These are phyloP conservation scores for Apium graveolens DNA, from an alignment of 129 eudicot species.

Conservation along the genomic window DNA sequence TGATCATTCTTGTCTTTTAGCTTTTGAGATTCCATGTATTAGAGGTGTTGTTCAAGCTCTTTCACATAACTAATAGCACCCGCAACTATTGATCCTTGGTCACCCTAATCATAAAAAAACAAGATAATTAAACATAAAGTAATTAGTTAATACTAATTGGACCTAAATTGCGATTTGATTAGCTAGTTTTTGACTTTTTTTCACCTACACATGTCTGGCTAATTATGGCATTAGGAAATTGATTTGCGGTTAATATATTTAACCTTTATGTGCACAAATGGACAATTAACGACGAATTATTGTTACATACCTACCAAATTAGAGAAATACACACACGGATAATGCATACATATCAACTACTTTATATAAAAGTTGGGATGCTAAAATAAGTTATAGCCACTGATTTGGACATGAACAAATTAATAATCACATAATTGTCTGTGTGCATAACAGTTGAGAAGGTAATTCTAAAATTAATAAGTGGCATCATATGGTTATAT, in stretches of 20 bases:
- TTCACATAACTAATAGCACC: constrained; percentile 52
- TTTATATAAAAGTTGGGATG: not conserved
- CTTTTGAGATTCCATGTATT: constrained; percentile 29
- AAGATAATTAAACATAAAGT: not conserved
- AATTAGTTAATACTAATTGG: not conserved
- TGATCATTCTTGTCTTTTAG: not conserved
- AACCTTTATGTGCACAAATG: not conserved
- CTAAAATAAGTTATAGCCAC: not conserved
- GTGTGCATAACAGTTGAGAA: too few relatives aligned
- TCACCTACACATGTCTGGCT: not conserved
- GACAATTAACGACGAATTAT: not conserved
- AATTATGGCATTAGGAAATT: not conserved
- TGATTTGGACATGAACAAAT: not conserved
- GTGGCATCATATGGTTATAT: too few relatives aligned
- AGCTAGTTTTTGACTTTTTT: too few relatives aligned
- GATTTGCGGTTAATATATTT: not conserved
- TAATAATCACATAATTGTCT: too few relatives aligned
- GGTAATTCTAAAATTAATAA: too few relatives aligned
- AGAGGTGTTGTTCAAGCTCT: constrained; percentile 44
- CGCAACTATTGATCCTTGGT: constrained; percentile 58
- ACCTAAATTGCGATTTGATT: not conserved
- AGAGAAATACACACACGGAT: not conserved
- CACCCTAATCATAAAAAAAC: constrained; percentile 24
- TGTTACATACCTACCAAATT: not conserved
- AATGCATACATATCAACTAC: not conserved